Evolutionary conservation across 768 basidiomycete genomes (phyloP).

Genomic region (Cystofilobasidium macerans): DNA sequence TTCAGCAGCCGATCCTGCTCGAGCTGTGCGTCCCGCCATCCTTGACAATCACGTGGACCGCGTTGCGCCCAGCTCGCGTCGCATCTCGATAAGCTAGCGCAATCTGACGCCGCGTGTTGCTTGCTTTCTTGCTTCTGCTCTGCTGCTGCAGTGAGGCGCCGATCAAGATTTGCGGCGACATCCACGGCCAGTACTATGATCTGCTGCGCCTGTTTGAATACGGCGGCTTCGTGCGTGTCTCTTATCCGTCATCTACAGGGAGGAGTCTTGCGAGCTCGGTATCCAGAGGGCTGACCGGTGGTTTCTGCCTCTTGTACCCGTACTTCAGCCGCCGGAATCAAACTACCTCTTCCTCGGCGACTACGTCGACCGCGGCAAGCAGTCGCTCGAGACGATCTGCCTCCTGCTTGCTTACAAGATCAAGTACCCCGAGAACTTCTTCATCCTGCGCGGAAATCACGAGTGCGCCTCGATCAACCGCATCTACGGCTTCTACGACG

Average conservation of each 20-base stretch:
- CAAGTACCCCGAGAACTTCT: conserved; percentile 99
- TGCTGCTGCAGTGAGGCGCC: conserved; percentile 60
- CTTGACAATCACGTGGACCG: too few species aligned
- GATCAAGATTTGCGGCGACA: conserved; percentile 99
- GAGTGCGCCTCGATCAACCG: conserved; percentile 99
- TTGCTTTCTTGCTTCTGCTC: not conserved
- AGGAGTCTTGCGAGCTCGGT: too few species aligned
- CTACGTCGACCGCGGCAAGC: conserved; percentile 98
- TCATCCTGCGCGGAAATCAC: conserved; percentile 96
- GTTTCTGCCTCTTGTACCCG: too few species aligned
- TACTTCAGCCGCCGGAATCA: conserved; percentile 70
- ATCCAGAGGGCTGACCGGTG: too few species aligned
- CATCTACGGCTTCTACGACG: conserved; percentile 99
- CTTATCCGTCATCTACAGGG: too few species aligned
- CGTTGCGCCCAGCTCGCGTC: too few species aligned
- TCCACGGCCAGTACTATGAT: conserved; percentile 99
- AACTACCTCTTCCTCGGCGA: conserved; percentile 99
- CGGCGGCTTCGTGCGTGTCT: conserved; percentile 67
- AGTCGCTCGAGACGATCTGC: conserved; percentile 98
- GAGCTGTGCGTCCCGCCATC: conserved; percentile 8
- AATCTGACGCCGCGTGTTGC: too few species aligned
- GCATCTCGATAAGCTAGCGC: too few species aligned
- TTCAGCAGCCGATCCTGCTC: conserved; percentile 44
- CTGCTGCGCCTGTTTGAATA: conserved; percentile 95
- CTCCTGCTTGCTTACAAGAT: conserved; percentile 91